Base-by-base conservation (phyloP, 441 rosid genomes). In the Bocquillonia castaneifolia region DNA sequence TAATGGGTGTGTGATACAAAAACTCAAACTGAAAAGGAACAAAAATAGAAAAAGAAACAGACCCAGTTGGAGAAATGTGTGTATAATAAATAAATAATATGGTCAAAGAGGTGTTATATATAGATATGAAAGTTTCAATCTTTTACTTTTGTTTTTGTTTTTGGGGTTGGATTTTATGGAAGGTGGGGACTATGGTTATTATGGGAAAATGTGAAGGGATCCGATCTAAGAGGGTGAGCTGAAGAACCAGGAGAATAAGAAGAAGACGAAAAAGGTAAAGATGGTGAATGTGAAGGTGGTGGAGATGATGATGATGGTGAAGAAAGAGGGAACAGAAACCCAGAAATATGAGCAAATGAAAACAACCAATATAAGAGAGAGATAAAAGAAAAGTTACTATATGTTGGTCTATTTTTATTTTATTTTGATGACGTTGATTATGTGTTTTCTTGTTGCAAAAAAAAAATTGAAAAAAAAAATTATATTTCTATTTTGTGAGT, bases 181-280 rank as follows among this genome's bases (percentile, higher is more conserved):
- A 26, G 18, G 18, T 5, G 3, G 20, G 6, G 10, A 22, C 22
- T 54, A 15, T 57, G 20, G 32, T 17, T 50, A 65, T 69, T 54
- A 66, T 74, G 76, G 80, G 74, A 55, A 67, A 63, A 68, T 70
- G 74, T 56, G 71, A 68, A 66, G 68, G 78, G 88, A 84, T 79
- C 86, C 85, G 81, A 79, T 79, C 78, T 78, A 75, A 68, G 77
- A 78, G 88, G 87, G 65, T 73, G 84, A 76, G 83, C 78, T 74
- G 75, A 65, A 72, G 13, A n/a, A n/a, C n/a, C n/a, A n/a, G n/a
- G n/a, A n/a, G n/a, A n/a, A n/a, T n/a, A n/a, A n/a, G n/a, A n/a
- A n/a, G 15, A 14, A 2, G 15, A 12, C 40, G 10, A 3, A 36
- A 3, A 28, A 13, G 61, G 44, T 51, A 60, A 39, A 42, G 65